Conservation (phyloP, 2,329 filamentous ascomycete species). For the Aspergillus phoenicis region DNA sequence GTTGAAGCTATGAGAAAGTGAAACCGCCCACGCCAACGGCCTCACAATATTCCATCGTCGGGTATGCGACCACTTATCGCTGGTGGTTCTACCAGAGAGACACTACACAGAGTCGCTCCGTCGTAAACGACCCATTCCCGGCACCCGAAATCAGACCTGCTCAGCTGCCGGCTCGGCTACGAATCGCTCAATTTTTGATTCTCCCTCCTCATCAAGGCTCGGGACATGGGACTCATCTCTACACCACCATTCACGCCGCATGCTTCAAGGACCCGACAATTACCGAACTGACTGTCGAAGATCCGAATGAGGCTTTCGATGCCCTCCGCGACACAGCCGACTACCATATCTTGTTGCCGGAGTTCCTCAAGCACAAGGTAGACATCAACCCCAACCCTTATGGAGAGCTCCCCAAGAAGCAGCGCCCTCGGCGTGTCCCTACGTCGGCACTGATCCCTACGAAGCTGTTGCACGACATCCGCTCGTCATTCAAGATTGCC, state of each 20-base stretch:
- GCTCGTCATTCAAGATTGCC: constrained; percentile 59
- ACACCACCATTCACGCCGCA: constrained; percentile 73
- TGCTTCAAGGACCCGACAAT: constrained; percentile 70
- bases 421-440: constrained; percentile 45
- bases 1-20: constrained; percentile 58
- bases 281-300: constrained; percentile 86
- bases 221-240: constrained; percentile 78
- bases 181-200: constrained; percentile 92
- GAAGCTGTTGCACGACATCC: constrained; percentile 53
- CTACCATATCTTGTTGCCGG: constrained; percentile 57
- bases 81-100: constrained; percentile 65
- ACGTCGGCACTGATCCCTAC: constrained; percentile 59
- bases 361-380: constrained; percentile 52
- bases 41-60: constrained; percentile 76
- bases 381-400: constrained; percentile 51
- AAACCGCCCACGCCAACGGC: constrained; percentile 47
- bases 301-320: constrained; percentile 75
- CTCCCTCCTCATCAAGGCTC: constrained; percentile 82
- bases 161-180: constrained; percentile 72
- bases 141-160: constrained; percentile 52
- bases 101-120: constrained; percentile 41
- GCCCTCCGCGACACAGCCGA: constrained; percentile 66
- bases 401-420: constrained; percentile 34
- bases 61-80: constrained; percentile 87
- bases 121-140: constrained; percentile 48